phyloP scores from a whole-genome alignment of 768 basidiomycete species.

The Russula griseocarnosa region DNA sequence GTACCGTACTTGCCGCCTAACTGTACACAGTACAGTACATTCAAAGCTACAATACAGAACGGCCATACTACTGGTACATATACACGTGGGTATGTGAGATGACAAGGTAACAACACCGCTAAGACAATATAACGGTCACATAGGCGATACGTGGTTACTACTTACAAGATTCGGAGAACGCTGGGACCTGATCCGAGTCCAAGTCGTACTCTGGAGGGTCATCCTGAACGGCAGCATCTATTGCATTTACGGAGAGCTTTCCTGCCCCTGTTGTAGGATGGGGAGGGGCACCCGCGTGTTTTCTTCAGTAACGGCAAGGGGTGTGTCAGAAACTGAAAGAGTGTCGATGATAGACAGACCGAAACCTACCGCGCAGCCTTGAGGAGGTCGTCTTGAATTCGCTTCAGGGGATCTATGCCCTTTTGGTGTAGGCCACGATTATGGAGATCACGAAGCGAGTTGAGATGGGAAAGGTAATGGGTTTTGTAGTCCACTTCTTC shows the following conservation, averaged over 20 bases:
- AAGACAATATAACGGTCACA: too few relatives aligned
- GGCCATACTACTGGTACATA: not conserved
- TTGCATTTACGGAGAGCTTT: not conserved
- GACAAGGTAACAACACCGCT: not conserved
- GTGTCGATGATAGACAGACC: not conserved
- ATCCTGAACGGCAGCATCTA: not conserved
- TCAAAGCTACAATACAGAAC: not conserved
- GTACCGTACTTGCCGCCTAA: too few relatives aligned
- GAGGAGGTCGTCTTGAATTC: conserved; percentile 2
- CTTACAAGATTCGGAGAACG: too few relatives aligned
- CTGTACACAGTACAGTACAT: not conserved
- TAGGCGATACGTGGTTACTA: not conserved
- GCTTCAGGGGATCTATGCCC: not conserved
- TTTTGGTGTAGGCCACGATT: not conserved
- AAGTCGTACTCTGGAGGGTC: not conserved
- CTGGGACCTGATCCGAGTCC: too few relatives aligned
- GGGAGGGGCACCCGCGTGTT: conserved; percentile 3
- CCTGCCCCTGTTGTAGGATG: not conserved
- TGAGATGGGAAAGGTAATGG: conserved; percentile 1
- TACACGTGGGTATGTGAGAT: not conserved
- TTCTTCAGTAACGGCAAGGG: not conserved
- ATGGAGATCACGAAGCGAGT: not conserved
- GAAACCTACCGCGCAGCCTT: conserved; percentile 12
- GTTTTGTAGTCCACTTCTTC: not conserved
- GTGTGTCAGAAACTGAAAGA: not conserved